Evolutionary conservation across 495 filamentous ascomycete genomes (phyloP).

Genomic region (Penicillium dipodomyicola): DNA sequence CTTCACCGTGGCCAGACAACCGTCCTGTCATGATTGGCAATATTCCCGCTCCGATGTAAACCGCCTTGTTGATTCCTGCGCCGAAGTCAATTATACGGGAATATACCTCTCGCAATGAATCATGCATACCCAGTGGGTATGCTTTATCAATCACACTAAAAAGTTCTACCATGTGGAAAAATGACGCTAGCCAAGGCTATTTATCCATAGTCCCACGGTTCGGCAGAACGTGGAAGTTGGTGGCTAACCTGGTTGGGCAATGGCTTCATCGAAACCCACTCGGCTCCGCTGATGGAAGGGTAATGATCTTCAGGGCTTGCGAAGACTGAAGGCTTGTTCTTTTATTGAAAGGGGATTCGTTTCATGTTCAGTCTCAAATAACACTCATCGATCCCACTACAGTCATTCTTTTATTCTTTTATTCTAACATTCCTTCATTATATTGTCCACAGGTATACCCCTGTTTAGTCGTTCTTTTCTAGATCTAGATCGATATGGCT

Average conservation of each 20-base stretch:
- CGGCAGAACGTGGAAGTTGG: background rate
- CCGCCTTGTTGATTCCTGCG: background rate
- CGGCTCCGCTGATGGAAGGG: conserved; percentile 2
- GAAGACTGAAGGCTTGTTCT: background rate
- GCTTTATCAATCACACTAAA: background rate
- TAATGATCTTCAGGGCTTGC: conserved; percentile 22
- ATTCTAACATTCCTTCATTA: conserved; percentile 17
- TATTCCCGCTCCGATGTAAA: background rate
- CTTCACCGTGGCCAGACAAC: background rate
- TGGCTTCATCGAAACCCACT: conserved; percentile 6
- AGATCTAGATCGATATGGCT: conserved; percentile 13
- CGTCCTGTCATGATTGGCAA: background rate
- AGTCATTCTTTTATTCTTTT: background rate
- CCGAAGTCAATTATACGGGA: background rate
- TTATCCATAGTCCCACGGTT: background rate
- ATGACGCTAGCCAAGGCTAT: background rate
- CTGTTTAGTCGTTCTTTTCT: conserved; percentile 4
- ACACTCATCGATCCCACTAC: background rate
- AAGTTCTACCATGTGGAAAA: background rate
- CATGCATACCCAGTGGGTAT: background rate
- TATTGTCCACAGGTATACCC: background rate
- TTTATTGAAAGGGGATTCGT: conserved; percentile 4
- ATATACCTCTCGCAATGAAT: background rate
- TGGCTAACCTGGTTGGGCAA: conserved; percentile 12
- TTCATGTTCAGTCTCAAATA: background rate